Evolutionary conservation across 331 rosid species (phyloP), one percentile per base, ranked within the genome.

Genomic region (Phaseolus coccineus): DNA sequence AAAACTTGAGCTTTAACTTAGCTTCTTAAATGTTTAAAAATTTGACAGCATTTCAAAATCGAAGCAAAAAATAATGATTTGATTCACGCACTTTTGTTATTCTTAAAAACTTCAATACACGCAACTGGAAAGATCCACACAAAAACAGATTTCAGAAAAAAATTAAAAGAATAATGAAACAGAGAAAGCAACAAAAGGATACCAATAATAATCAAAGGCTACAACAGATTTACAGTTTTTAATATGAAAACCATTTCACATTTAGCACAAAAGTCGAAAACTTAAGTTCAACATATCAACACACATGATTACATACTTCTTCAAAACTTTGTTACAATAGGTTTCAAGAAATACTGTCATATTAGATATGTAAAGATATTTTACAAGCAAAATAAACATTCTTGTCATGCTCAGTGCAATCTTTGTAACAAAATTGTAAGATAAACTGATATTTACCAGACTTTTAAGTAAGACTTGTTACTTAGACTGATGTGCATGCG

Each of bases 241-340:
- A 51, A 79, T 50, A 48, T 48, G 40, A 71, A 79, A 79, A 62
- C 62, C 61, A 47, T 46, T 33, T 59, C 64, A 46, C 61, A 69
- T 78, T 40, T 70, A 35, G 50, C 53, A 48, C 24, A 71, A 46
- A 35, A 35, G 42, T 47, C 63, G 7, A 7, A 55, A 37, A 30
- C 53, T 40, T 7, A 27, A 67, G 22, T 30, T 40, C 58, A 25
- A 68, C 25, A 27, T 44, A 24, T 24, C 35, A 69, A 48, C 14
- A 77, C 11, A 2, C 2, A 55, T 66, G n/a, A 50, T 66, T 10
- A 67, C 46, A 39, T 15, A 46, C 37, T 22, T 46, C 15, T 33
- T 79, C 52, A 71, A 31, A 70, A 70, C 33, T 24, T 37, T 35
- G 15, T 80, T 12, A 9, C 3, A 58, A 58, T 3, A 47, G 71